Conservation (phyloP, 1,284 basidiomycete species). For the Agaricales sp. region DNA sequence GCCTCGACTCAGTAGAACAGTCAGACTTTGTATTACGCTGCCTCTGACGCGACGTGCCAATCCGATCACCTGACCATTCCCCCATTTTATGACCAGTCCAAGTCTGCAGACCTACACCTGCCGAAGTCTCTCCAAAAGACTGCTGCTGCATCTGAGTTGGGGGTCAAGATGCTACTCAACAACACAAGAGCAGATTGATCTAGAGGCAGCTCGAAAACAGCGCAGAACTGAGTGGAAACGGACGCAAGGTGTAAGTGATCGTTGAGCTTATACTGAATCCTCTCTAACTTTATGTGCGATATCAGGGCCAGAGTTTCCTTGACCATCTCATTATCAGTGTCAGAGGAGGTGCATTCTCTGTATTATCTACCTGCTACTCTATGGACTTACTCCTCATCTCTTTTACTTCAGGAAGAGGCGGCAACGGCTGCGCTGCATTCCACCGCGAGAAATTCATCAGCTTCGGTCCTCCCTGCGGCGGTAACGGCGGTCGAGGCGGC, state of each 20-base stretch:
- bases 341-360: slow-evolving; percentile 50
- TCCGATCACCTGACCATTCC: background rate
- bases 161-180: background rate
- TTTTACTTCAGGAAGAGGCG: slow-evolving; percentile 55
- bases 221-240: slow-evolving; percentile 70
- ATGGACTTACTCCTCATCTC: slow-evolving; percentile 6
- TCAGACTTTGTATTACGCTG: too few species aligned
- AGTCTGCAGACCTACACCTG: background rate
- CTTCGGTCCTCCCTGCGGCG: slow-evolving; percentile 81
- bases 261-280: background rate
- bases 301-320: slow-evolving; percentile 68
- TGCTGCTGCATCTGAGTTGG: background rate
- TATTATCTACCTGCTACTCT: background rate
- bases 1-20: too few species aligned
- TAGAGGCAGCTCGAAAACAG: slow-evolving; percentile 15
- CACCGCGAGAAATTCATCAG: slow-evolving; percentile 72
- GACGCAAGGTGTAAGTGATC: slow-evolving; percentile 47
- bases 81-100: background rate
- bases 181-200: slow-evolving; percentile 3
- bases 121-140: background rate
- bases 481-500: slow-evolving; percentile 82
- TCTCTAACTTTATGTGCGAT: slow-evolving; percentile 8
- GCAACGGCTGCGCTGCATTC: slow-evolving; percentile 77
- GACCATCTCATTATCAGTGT: slow-evolving; percentile 74
- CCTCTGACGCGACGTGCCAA: too few species aligned